These are phyloP conservation scores for Kazachstania viticola DNA, from an alignment of 805 yeast species.

Conservation along the genomic window DNA sequence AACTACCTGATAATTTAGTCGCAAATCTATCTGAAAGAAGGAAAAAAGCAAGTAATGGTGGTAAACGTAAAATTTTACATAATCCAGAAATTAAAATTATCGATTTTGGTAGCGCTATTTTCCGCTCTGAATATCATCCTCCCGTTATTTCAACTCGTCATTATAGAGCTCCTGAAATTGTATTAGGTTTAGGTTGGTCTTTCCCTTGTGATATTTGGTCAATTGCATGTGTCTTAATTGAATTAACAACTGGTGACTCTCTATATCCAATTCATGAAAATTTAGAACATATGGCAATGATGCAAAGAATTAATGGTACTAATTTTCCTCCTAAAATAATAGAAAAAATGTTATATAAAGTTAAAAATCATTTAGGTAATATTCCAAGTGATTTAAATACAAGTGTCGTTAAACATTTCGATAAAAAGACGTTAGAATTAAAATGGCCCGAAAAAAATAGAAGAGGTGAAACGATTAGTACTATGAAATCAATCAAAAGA, in stretches of 20 bases:
- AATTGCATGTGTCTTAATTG: constrained; percentile 85
- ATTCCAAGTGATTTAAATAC: constrained; percentile 23
- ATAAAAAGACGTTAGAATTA: constrained; percentile 11
- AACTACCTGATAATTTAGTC: constrained; percentile 12
- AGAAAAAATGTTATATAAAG: constrained; percentile 25
- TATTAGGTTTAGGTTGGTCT: constrained; percentile 92
- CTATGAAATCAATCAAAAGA: constrained; percentile 22
- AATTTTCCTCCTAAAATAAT: constrained; percentile 32
- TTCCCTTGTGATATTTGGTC: constrained; percentile 97
- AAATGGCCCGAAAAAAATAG: constrained; percentile 25
- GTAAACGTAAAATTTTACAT: constrained; percentile 33
- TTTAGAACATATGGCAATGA: constrained; percentile 87
- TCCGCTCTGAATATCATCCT: constrained; percentile 88
- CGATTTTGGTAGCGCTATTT: constrained; percentile 96
- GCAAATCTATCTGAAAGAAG: constrained; percentile 20
- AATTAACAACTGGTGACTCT: constrained; percentile 87
- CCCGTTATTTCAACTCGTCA: constrained; percentile 89
- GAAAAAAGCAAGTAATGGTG: constrained; percentile 22
- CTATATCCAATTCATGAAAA: constrained; percentile 91
- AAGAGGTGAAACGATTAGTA: constrained; percentile 19
- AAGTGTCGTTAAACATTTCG: constrained; percentile 25
- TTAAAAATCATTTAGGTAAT: constrained; percentile 22
- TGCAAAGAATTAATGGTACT: constrained; percentile 65
- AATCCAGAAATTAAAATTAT: constrained; percentile 81
- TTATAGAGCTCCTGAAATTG: constrained; percentile 94